Percentiles rank a stretch among this genome's conserved stretches.
Evolutionary conservation across 2,329 filamentous ascomycete genomes (phyloP).

Genomic region (Colletotrichum shisoi): DNA sequence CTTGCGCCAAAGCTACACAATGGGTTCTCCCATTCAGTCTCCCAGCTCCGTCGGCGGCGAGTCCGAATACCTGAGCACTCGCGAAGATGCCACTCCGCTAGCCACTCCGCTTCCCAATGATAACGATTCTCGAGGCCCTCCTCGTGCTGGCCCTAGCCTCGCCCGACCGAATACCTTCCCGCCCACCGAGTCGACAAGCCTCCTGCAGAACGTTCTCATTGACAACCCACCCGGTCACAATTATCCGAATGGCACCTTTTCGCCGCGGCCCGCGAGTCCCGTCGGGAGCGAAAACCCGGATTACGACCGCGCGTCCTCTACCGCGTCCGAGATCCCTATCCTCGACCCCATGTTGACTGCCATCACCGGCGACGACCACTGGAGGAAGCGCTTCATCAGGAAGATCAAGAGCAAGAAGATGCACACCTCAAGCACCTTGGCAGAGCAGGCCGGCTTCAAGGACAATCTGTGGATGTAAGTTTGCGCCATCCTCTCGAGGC

Average conservation of each 20-base stretch:
- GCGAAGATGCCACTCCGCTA: constrained; percentile 36
- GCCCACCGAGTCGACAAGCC: constrained; percentile 60
- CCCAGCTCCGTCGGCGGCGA: constrained; percentile 38
- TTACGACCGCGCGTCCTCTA: constrained; percentile 48
- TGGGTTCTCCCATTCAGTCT: constrained; percentile 31
- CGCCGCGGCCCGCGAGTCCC: constrained; percentile 67
- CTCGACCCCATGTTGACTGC: constrained; percentile 53
- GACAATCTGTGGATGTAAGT: constrained; percentile 75
- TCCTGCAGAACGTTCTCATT: constrained; percentile 52
- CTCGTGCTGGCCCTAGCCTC: constrained; percentile 42
- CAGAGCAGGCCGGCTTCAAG: constrained; percentile 75
- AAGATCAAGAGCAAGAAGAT: constrained; percentile 70
- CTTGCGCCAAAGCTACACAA: constrained; percentile 56
- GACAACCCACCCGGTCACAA: constrained; percentile 55
- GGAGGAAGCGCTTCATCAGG: constrained; percentile 59
- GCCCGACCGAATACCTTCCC: constrained; percentile 26
- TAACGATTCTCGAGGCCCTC: constrained; percentile 39
- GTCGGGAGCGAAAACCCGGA: constrained; percentile 48
- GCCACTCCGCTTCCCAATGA: constrained; percentile 35
- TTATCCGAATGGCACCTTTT: constrained; percentile 80
- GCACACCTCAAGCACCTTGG: constrained; percentile 75
- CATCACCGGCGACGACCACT: constrained; percentile 53
- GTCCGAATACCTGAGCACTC: constrained; percentile 39
- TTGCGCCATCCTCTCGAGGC: too few relatives aligned
- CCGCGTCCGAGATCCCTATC: constrained; percentile 48